phyloP scores from a whole-genome alignment of 495 filamentous ascomycete species.

The Aspergillus mulundensis region DNA sequence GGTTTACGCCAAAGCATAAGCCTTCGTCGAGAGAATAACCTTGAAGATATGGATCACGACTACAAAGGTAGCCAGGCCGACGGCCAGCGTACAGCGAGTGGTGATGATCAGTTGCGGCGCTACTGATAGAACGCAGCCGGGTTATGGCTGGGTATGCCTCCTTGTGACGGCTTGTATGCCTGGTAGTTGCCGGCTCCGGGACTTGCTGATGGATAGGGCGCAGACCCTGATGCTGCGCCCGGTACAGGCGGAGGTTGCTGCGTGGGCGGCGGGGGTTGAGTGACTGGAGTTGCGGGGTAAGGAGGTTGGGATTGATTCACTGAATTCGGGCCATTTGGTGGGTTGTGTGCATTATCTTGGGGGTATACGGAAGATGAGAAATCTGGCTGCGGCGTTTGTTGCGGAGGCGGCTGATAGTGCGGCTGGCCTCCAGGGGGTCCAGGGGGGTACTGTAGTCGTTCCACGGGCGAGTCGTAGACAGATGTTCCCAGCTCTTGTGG shows the following conservation, averaged over 20 bases:
- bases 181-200: constrained; percentile 44
- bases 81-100: neutral
- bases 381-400: constrained; percentile 33
- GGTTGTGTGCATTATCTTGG: constrained; percentile 48
- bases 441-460: constrained; percentile 47
- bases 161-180: constrained; percentile 45
- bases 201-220: constrained; percentile 40
- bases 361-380: constrained; percentile 60
- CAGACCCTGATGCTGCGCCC: constrained; percentile 36
- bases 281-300: constrained; percentile 38
- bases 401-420: constrained; percentile 35
- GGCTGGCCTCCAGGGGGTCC: constrained; percentile 38
- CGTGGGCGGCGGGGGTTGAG: constrained; percentile 47
- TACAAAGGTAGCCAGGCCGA: neutral
- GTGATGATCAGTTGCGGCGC: neutral
- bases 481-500: constrained; percentile 86
- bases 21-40: neutral
- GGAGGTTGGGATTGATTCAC: constrained; percentile 41
- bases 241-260: constrained; percentile 44
- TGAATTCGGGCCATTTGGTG: constrained; percentile 26
- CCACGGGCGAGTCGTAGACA: constrained; percentile 75
- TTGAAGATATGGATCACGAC: neutral
- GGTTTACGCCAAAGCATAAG: constrained; percentile 2
- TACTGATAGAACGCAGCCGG: constrained; percentile 45
- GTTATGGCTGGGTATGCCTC: constrained; percentile 31